Evolutionary conservation across 305 asterid genomes (phyloP).

Genomic region (Rubia balearica): DNA sequence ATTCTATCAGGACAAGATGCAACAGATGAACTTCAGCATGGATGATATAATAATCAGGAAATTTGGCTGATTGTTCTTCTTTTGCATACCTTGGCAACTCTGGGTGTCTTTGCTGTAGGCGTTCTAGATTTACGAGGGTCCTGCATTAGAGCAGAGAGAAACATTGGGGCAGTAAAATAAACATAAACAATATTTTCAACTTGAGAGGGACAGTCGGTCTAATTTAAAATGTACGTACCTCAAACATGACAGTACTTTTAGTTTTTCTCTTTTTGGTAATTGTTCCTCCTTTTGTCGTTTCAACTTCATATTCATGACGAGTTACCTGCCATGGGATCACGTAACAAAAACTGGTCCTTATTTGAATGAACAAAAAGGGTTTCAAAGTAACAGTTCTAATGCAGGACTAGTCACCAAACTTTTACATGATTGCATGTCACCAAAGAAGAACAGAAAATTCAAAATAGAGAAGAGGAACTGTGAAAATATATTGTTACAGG

Average conservation of each 20-base stretch:
- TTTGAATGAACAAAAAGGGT: not conserved
- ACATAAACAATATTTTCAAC: not conserved
- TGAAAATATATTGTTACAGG: slow-evolving; percentile 9
- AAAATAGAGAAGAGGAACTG: not conserved
- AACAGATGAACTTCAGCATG: slow-evolving; percentile 8
- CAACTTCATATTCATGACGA: slow-evolving; percentile 88
- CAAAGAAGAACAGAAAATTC: not conserved
- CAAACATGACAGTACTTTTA: slow-evolving; percentile 89
- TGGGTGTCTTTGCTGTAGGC: slow-evolving; percentile 69
- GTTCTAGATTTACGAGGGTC: slow-evolving; percentile 73
- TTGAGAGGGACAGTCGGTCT: slow-evolving; percentile 1
- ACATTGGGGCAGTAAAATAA: not conserved
- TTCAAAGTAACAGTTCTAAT: not conserved
- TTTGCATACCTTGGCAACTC: slow-evolving; percentile 45
- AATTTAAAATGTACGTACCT: slow-evolving; percentile 42
- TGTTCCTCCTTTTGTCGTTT: slow-evolving; percentile 84
- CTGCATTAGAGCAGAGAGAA: slow-evolving; percentile 30
- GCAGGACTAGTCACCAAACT: not conserved
- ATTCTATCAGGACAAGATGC: slow-evolving; percentile 8
- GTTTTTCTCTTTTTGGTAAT: slow-evolving; percentile 82
- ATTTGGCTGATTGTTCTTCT: slow-evolving; percentile 9
- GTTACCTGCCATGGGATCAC: slow-evolving; percentile 51
- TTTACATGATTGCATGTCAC: not conserved
- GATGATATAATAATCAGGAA: slow-evolving; percentile 8
- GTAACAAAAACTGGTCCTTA: slow-evolving; percentile 15